Conservation (phyloP, 106 monocot species). For the Phalaenopsis equestris region DNA sequence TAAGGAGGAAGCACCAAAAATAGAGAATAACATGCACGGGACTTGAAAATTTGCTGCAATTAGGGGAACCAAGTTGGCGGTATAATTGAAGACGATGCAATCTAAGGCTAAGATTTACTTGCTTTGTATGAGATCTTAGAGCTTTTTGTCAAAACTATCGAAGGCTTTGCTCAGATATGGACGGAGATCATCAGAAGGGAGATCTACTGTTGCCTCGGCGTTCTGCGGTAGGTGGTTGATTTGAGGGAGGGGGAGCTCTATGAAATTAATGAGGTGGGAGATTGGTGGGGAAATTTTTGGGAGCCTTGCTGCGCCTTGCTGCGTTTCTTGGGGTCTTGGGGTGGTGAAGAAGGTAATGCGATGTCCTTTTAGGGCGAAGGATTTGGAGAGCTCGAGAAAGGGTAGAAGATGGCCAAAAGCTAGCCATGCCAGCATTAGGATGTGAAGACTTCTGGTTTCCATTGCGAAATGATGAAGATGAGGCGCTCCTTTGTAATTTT, state of each 20-base stretch:
- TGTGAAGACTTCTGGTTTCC: constrained; percentile 4
- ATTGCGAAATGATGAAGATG: too few species aligned
- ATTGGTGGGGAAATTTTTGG: neutral
- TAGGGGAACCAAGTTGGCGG: constrained; percentile 22
- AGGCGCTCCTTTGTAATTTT: too few species aligned
- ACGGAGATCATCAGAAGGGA: constrained; percentile 39
- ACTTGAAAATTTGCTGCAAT: constrained; percentile 15
- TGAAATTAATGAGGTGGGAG: constrained; percentile 18
- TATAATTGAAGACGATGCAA: constrained; percentile 45
- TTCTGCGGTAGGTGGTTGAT: constrained; percentile 12
- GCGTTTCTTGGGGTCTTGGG: too few species aligned
- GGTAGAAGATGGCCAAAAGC: constrained; percentile 64
- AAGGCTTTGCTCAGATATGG: constrained; percentile 38
- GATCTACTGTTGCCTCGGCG: constrained; percentile 45
- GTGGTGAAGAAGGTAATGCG: constrained; percentile 42
- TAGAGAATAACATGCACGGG: constrained; percentile 19
- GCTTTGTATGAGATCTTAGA: constrained; percentile 19
- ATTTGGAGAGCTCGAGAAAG: constrained; percentile 47
- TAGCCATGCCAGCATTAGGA: constrained; percentile 74
- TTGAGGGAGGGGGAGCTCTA: constrained; percentile 43
- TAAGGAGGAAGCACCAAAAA: constrained; percentile 7
- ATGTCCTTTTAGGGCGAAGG: constrained; percentile 13
- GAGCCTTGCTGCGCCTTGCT: constrained; percentile 14
- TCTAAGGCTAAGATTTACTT: neutral
- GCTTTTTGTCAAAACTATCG: constrained; percentile 28